Base-by-base conservation (phyloP, 2,329 filamentous ascomycete species). In the Hawksworthiomyces lignivorus region DNA sequence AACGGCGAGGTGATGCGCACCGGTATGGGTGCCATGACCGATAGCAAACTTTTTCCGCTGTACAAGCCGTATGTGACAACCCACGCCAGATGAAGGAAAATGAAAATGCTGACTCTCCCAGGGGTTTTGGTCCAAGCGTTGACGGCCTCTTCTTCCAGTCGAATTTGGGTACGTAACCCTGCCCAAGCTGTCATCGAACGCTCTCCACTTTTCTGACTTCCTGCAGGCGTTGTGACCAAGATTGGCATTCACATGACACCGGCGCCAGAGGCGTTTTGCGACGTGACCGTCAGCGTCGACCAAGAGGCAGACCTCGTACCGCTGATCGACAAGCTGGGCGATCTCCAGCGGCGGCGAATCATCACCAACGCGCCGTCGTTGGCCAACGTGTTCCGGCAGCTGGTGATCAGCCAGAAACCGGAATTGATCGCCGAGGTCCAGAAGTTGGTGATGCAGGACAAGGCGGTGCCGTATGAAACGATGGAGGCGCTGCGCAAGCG, bases 161-260 rank as follows among this genome's bases (percentile, higher is more conserved):
- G 12, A 74, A 72, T 43, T 58, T 75, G 14, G 72, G 33, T 22
- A 22, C 5, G 32, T 34, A n/a, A n/a, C n/a, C n/a, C n/a, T n/a
- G n/a, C n/a, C n/a, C n/a, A n/a, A n/a, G n/a, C n/a, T n/a, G n/a
- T n/a, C n/a, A n/a, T n/a, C n/a, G n/a, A n/a, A n/a, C n/a, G n/a
- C n/a, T n/a, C n/a, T n/a, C n/a, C n/a, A n/a, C n/a, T n/a, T n/a
- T n/a, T n/a, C n/a, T 20, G 10, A 12, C n/a, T 14, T 34, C 19
- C 22, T 3, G n/a, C 69, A 7, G 73, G 72, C 3, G 68, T 77
- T 20, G 69, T 75, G 5, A 72, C 69, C 4, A 76, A 76, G 52
- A 68, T 77, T 60, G 71, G 71, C 0, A 62, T 77, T 39, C 59
- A 57, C 50, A 44, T 64, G 38, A 62, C 57, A 11, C 59, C 60